These are phyloP conservation scores for Petunia axillaris DNA, from an alignment of 257 asterid genomes.

Conservation along the genomic window DNA sequence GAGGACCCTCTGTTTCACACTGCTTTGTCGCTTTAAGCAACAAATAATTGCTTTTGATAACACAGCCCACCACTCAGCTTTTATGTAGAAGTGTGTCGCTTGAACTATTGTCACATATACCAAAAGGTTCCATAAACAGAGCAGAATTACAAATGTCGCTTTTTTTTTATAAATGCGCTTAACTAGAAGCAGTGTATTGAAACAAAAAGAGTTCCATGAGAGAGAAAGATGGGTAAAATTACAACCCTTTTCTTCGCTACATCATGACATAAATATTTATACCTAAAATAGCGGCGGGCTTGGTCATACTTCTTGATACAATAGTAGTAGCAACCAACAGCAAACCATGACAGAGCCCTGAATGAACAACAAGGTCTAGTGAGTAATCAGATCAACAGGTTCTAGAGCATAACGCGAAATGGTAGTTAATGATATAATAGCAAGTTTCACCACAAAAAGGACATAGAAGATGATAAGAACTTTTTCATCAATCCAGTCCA, in stretches of 20 bases:
- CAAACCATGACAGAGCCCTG: constrained; percentile 98
- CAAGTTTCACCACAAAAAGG: constrained; percentile 1
- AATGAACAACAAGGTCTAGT: constrained; percentile 36
- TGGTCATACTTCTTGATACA: constrained; percentile 92
- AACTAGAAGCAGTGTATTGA: neutral
- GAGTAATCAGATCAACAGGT: constrained; percentile 29
- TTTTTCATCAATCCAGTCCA: neutral
- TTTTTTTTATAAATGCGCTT: neutral
- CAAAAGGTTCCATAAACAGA: neutral
- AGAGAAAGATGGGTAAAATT: constrained; percentile 1
- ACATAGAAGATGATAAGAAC: neutral
- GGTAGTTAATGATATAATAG: constrained; percentile 2
- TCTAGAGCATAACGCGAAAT: neutral
- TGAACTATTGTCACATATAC: neutral
- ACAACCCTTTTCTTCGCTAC: neutral
- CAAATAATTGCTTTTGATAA: neutral
- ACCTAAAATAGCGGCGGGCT: constrained; percentile 97
- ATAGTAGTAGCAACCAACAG: constrained; percentile 97
- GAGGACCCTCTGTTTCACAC: neutral
- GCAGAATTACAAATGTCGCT: neutral
- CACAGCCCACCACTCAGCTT: constrained; percentile 15
- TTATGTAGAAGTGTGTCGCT: neutral
- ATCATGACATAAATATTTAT: constrained; percentile 22
- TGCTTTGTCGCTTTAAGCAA: neutral
- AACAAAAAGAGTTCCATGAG: constrained; percentile 4